phyloP scores from a whole-genome alignment of 768 basidiomycete species.

The Scleroderma bovista region DNA sequence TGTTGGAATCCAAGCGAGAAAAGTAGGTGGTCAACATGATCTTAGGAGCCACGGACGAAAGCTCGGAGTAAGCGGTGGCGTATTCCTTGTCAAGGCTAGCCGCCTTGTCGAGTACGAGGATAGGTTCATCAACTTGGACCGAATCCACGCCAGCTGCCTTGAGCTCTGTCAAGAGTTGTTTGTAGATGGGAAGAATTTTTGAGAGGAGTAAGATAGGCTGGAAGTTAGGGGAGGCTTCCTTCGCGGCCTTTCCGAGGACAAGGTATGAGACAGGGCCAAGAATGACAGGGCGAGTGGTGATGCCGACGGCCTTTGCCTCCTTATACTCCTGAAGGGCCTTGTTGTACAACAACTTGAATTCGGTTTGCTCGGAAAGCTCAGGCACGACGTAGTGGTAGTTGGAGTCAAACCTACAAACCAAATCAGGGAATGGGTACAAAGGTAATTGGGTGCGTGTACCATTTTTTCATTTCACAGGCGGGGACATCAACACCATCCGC shows the following conservation, averaged over 20 bases:
- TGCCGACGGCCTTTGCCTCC: conserved; percentile 87
- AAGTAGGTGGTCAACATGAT: conserved; percentile 97
- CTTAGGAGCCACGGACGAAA: conserved; percentile 79
- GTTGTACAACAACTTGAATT: conserved; percentile 95
- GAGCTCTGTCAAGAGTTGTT: conserved; percentile 81
- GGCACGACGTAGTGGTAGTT: conserved; percentile 99
- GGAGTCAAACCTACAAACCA: conserved; percentile 77
- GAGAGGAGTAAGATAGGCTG: conserved; percentile 86
- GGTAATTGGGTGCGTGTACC: conserved; percentile 46
- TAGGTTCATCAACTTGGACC: conserved; percentile 96
- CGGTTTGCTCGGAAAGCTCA: conserved; percentile 82
- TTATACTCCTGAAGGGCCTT: conserved; percentile 91
- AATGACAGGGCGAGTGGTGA: conserved; percentile 90
- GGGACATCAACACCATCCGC: conserved; percentile 92
- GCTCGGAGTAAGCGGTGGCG: conserved; percentile 71
- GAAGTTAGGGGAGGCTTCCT: conserved; percentile 79
- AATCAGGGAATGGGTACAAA: conserved; percentile 1
- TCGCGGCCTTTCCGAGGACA: conserved; percentile 83
- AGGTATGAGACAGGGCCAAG: conserved; percentile 96
- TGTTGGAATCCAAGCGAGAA: conserved; percentile 89
- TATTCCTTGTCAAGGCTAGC: conserved; percentile 74
- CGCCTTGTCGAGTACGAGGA: conserved; percentile 89
- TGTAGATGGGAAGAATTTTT: conserved; percentile 88
- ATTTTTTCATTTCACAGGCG: conserved; percentile 99
- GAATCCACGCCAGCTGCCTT: conserved; percentile 90